Conservation (phyloP, 441 rosid genomes). For the Flueggea neowawraea region DNA sequence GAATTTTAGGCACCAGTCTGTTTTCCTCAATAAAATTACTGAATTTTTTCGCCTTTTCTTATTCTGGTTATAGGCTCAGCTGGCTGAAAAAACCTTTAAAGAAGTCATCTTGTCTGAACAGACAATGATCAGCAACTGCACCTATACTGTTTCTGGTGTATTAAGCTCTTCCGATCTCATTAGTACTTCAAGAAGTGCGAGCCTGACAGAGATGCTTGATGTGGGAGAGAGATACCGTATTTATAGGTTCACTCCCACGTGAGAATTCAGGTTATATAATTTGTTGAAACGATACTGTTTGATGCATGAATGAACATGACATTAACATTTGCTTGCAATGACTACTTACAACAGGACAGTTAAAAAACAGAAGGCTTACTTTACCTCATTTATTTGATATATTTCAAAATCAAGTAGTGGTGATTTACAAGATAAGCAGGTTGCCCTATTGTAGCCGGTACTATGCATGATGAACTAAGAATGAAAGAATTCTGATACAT, state of each 20-base stretch:
- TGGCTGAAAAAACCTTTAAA: conserved; percentile 44
- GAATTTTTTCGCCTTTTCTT: background rate
- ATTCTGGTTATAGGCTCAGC: conserved; percentile 44
- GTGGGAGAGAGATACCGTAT: conserved; percentile 49
- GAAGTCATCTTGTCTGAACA: conserved; percentile 53
- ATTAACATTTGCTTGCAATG: too few species aligned
- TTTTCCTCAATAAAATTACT: background rate
- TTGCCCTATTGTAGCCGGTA: too few species aligned
- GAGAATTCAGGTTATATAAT: conserved; percentile 11
- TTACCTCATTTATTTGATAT: too few species aligned
- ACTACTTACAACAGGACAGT: too few species aligned
- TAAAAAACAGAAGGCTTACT: too few species aligned
- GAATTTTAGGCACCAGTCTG: background rate
- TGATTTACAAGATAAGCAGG: too few species aligned
- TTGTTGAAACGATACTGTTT: background rate
- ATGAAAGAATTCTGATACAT: too few species aligned
- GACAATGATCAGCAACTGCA: conserved; percentile 35
- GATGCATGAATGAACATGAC: background rate
- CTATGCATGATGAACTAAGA: background rate
- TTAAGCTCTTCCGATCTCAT: conserved; percentile 56
- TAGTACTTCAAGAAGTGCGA: conserved; percentile 59
- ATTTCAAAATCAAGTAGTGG: too few species aligned
- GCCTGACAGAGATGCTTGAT: conserved; percentile 56
- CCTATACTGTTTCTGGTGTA: conserved; percentile 64
- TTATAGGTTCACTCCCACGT: conserved; percentile 78